Evolutionary conservation across 352 stramenopile species (phyloP).

Genomic region (Pythium vanterpoolii): DNA sequence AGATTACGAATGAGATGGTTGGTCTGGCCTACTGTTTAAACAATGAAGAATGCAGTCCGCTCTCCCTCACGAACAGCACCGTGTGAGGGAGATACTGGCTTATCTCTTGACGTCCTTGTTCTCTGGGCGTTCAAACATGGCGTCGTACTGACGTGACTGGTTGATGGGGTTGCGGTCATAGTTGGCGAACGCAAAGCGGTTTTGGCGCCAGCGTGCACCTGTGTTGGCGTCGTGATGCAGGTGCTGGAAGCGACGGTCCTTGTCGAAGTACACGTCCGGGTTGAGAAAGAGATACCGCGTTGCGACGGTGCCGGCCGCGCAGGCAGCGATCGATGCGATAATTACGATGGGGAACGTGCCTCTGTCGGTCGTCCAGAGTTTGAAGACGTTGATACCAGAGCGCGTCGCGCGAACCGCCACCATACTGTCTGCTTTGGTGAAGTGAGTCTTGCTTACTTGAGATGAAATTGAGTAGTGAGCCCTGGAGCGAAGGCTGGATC

Average conservation of each 20-base stretch:
- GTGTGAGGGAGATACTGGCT: constrained; percentile 1
- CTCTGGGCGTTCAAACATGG: constrained; percentile 48
- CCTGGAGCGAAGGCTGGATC: neutral
- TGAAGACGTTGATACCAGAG: constrained; percentile 36
- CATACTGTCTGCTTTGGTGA: constrained; percentile 5
- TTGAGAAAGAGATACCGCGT: constrained; percentile 49
- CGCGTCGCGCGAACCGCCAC: constrained; percentile 25
- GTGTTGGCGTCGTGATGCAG: constrained; percentile 48
- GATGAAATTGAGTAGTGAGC: constrained; percentile 21
- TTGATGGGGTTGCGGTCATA: constrained; percentile 68
- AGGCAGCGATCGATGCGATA: constrained; percentile 33
- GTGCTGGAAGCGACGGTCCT: constrained; percentile 41
- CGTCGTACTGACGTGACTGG: constrained; percentile 64
- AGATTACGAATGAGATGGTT: neutral
- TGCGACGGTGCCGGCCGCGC: constrained; percentile 30
- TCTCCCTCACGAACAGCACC: neutral
- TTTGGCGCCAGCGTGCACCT: constrained; percentile 48
- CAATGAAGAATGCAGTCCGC: neutral
- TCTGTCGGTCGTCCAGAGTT: constrained; percentile 62
- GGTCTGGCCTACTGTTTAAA: neutral
- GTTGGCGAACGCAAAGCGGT: constrained; percentile 66
- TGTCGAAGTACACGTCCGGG: constrained; percentile 68
- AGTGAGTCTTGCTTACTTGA: constrained; percentile 12
- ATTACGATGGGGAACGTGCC: constrained; percentile 62
- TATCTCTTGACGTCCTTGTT: constrained; percentile 60